Base-by-base conservation (phyloP, 345 rosid species). In the Excoecaria agallocha region DNA sequence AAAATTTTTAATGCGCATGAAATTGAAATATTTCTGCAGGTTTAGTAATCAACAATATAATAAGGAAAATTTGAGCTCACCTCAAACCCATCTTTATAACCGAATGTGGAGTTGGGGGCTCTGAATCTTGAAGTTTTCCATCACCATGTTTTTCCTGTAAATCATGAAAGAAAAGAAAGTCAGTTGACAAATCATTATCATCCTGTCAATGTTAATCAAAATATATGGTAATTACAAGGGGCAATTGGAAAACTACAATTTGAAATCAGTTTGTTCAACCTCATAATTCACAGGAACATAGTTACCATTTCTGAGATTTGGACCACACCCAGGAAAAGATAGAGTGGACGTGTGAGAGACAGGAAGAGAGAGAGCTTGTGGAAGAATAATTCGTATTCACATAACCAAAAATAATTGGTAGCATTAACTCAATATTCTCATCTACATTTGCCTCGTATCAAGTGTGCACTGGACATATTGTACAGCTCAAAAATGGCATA, bases 21-120 rank as follows among this genome's bases (percentile, higher is more conserved):
- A 16, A 30, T 39, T 20, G 13, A 19, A 70, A 56, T 39, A 12
- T n/a, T 10, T 8, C 37, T 48, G 8, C 20, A 41, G 15, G 39
- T 30, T 61, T 51, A 22, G 51, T 19, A 51, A 24, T 39, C 12
- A 59, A 38, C 61, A 20, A 46, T 16, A 35, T 12, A 60, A 22
- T 20, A 17, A 45, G 41, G 24, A 75, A 56, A 69, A 22, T 65
- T 37, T 57, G 12, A 12, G 79, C 86, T 83, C 71, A 95, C 99
- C 99, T 93, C 79, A 84, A 72, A 78, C 89, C 81, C 90, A 91
- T 89, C 85, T 89, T 95, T 78, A 89, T 77, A 76, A 83, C 90
- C 64, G 99, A 90, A 83, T 81, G 89, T 69, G 99, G 98, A 78
- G 98, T 95, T 74, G 89, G 91, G 76, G 99, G 99, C 92, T 93